Evolutionary conservation across 257 asterid species (phyloP).

Genomic region (Solanum phureja): DNA sequence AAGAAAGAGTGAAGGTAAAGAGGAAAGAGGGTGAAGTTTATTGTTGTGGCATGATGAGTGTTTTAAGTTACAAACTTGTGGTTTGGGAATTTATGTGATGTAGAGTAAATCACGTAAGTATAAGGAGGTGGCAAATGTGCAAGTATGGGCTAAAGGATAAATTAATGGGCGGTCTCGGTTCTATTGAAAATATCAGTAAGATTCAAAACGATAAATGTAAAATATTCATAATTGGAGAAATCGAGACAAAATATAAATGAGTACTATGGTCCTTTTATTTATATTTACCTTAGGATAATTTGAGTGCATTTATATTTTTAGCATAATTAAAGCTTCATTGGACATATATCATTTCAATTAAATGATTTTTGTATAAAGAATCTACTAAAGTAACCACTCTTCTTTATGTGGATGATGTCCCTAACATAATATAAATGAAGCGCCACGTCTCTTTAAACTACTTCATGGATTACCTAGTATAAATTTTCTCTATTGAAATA

Average conservation of each 20-base stretch:
- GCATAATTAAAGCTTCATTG: not conserved
- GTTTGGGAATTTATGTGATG: not conserved
- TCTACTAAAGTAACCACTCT: not conserved
- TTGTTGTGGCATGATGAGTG: not conserved
- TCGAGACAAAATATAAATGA: not conserved
- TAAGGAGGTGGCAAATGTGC: not conserved
- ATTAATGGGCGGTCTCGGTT: not conserved
- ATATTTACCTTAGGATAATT: not conserved
- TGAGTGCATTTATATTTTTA: not conserved
- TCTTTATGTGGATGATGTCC: not conserved
- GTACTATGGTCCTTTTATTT: not conserved
- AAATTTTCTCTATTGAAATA: not conserved
- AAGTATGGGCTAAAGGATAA: not conserved
- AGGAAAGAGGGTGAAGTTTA: not conserved
- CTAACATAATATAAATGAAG: not conserved
- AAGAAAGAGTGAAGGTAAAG: not conserved
- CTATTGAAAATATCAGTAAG: not conserved
- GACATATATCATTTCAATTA: not conserved
- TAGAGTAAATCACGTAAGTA: not conserved
- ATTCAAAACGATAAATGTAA: not conserved
- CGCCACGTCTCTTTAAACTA: not conserved
- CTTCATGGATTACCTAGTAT: not conserved
- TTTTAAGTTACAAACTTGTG: not conserved
- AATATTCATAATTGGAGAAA: not conserved
- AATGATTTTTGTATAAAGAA: not conserved